Conservation (phyloP, 2,329 filamentous ascomycete species). For the Zymoseptoria tritici region DNA sequence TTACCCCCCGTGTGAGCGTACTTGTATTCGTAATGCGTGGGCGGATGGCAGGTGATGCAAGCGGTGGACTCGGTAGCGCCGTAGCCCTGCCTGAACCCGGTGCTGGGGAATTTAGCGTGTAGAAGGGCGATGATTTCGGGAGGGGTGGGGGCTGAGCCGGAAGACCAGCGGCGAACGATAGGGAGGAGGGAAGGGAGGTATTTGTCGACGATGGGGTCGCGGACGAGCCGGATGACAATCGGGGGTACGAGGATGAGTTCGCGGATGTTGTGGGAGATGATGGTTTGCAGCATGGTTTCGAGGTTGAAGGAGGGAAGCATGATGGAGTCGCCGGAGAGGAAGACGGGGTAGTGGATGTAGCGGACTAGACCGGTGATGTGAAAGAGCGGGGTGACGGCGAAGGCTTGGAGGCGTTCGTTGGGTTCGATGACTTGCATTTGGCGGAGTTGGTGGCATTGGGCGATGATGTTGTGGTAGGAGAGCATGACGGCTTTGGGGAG, state of each 20-base stretch:
- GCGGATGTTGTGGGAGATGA: constrained; percentile 44
- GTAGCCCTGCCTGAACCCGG: constrained; percentile 58
- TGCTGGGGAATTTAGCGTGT: constrained; percentile 48
- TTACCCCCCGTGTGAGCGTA: constrained; percentile 50
- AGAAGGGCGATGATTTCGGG: constrained; percentile 51
- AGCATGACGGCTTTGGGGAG: constrained; percentile 44
- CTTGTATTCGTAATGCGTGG: constrained; percentile 48
- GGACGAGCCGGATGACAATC: constrained; percentile 53
- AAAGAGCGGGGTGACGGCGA: constrained; percentile 53
- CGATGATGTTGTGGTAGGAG: constrained; percentile 46
- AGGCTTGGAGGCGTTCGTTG: constrained; percentile 38
- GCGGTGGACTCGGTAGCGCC: constrained; percentile 62
- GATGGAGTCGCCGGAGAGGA: constrained; percentile 55
- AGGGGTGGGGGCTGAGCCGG: constrained; percentile 52
- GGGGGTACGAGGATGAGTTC: constrained; percentile 54
- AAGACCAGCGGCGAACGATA: constrained; percentile 47
- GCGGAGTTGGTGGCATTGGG: constrained; percentile 53
- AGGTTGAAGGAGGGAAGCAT: constrained; percentile 59
- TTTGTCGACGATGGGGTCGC: constrained; percentile 45
- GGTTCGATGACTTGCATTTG: constrained; percentile 41
- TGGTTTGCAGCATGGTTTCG: constrained; percentile 45
- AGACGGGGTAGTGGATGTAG: constrained; percentile 53
- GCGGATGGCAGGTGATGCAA: constrained; percentile 56
- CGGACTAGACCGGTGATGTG: constrained; percentile 57
- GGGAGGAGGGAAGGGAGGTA: constrained; percentile 46